Percentiles rank a stretch among this genome's conserved stretches.
Evolutionary conservation across 768 basidiomycete genomes (phyloP).

Genomic region (Sporobolomyces roseus): DNA sequence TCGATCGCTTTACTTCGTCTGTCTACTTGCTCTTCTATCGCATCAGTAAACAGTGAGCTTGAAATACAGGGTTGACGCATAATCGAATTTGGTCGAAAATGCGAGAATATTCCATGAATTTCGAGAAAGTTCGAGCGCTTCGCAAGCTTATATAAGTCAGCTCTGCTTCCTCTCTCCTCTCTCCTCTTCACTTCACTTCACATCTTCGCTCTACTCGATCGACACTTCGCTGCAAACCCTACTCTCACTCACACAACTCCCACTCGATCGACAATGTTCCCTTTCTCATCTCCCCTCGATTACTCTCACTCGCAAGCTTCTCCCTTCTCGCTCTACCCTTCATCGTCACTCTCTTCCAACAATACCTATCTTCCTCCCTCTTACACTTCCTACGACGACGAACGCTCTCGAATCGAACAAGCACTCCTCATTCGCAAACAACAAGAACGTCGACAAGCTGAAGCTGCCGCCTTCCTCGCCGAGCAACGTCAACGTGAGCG

Average conservation of each 20-base stretch:
- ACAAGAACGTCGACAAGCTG: not conserved
- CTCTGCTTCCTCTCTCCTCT: not conserved
- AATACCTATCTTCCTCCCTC: too few relatives aligned
- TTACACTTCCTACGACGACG: too few relatives aligned
- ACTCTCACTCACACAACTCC: not conserved
- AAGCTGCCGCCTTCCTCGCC: not conserved
- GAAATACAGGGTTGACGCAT: too few relatives aligned
- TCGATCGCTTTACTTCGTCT: too few relatives aligned
- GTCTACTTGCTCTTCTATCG: too few relatives aligned
- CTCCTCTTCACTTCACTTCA: not conserved
- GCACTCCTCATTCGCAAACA: too few relatives aligned
- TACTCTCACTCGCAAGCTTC: not conserved
- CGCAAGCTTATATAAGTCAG: not conserved
- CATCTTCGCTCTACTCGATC: not conserved
- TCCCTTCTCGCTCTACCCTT: too few relatives aligned
- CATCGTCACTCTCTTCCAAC: too few relatives aligned
- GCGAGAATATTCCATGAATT: not conserved
- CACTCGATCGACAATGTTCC: not conserved
- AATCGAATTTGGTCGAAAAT: conserved; percentile 10
- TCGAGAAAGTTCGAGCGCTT: not conserved
- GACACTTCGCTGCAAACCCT: not conserved
- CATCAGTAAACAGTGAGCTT: too few relatives aligned
- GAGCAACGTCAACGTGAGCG: not conserved
- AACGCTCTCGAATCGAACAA: too few relatives aligned
- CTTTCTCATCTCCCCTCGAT: not conserved